Percentiles rank a stretch among this genome's conserved stretches.
phyloP scores from a whole-genome alignment of 2,329 filamentous ascomycete species.

The Mycocentrospora acerina region DNA sequence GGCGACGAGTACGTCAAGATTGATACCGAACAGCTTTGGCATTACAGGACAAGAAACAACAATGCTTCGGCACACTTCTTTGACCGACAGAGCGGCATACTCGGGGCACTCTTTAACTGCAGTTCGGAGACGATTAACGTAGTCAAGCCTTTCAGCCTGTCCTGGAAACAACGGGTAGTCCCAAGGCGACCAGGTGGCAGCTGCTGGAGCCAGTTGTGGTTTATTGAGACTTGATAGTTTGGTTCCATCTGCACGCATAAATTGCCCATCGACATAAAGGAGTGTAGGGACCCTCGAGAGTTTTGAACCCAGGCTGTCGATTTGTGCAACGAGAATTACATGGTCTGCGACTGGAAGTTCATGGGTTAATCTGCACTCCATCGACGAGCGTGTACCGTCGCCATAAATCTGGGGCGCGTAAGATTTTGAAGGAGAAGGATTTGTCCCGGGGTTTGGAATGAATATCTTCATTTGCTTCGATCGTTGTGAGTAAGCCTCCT shows the following conservation, averaged over 20 bases:
- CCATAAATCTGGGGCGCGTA: slow-evolving; percentile 19
- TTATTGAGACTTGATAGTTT: slow-evolving; percentile 2
- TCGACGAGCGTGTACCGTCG: slow-evolving; percentile 23
- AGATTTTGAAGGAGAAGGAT: slow-evolving; percentile 3
- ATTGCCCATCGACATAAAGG: slow-evolving; percentile 31
- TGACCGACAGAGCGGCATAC: slow-evolving; percentile 3
- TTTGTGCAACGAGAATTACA: slow-evolving; percentile 49
- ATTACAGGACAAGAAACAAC: slow-evolving; percentile 10
- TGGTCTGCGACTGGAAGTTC: slow-evolving; percentile 50
- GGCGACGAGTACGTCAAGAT: slow-evolving; percentile 7
- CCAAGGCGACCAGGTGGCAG: slow-evolving; percentile 8
- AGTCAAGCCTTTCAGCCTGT: slow-evolving; percentile 18
- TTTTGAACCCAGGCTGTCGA: slow-evolving; percentile 22
- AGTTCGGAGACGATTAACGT: slow-evolving; percentile 15
- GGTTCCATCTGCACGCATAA: slow-evolving; percentile 13
- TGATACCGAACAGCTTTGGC: slow-evolving; percentile 18
- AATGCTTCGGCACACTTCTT: slow-evolving; percentile 5
- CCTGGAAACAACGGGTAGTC: slow-evolving; percentile 22
- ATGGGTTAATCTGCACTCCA: slow-evolving; percentile 39
- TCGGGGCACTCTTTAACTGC: slow-evolving; percentile 12
- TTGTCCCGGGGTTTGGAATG: slow-evolving; percentile 6
- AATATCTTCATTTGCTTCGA: slow-evolving; percentile 5
- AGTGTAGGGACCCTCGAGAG: slow-evolving; percentile 12
- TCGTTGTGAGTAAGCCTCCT: slow-evolving; percentile 22
- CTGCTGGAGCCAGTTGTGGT: slow-evolving; percentile 3